A percentile compares a stretch with the other conserved stretches of the same genome.
Evolutionary conservation across 2,329 filamentous ascomycete genomes (phyloP).

Genomic region (Orbilia javanica): DNA sequence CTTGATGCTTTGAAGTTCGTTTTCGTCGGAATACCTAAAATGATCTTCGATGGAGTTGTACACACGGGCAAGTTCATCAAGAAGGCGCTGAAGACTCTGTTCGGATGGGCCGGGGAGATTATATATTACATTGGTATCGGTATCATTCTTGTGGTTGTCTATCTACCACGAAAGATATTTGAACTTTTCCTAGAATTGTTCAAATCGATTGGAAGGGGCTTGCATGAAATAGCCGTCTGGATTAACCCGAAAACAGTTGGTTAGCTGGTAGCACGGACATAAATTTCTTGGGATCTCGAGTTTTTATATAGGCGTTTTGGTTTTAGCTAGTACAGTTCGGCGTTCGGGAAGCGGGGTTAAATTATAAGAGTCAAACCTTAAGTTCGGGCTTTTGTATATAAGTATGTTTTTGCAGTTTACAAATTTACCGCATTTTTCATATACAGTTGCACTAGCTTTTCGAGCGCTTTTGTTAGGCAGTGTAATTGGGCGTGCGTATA

Average conservation of each 20-base stretch:
- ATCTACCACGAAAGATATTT: conserved; percentile 50
- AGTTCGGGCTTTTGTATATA: background rate
- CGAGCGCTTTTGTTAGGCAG: too few species aligned
- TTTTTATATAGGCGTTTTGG: background rate
- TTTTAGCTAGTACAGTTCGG: conserved; percentile 3
- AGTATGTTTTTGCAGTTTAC: too few species aligned
- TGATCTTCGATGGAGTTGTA: conserved; percentile 25
- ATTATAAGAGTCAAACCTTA: too few species aligned
- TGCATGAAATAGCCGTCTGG: conserved; percentile 51
- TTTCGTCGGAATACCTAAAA: conserved; percentile 43
- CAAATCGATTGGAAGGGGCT: conserved; percentile 39
- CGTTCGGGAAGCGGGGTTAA: conserved; percentile 3
- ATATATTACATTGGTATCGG: conserved; percentile 41
- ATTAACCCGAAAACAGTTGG: conserved; percentile 55
- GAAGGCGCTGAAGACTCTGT: conserved; percentile 45
- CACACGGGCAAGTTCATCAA: conserved; percentile 39
- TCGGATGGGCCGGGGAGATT: conserved; percentile 30
- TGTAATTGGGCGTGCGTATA: too few species aligned
- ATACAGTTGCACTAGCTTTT: too few species aligned
- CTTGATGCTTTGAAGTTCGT: conserved; percentile 63
- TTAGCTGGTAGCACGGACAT: background rate
- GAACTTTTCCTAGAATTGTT: conserved; percentile 44
- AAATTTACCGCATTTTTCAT: too few species aligned
- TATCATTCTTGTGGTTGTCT: conserved; percentile 32
- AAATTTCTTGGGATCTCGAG: background rate